Conservation (phyloP, 192 early-diverging fungal species). For the Chytriomyces sp. region DNA sequence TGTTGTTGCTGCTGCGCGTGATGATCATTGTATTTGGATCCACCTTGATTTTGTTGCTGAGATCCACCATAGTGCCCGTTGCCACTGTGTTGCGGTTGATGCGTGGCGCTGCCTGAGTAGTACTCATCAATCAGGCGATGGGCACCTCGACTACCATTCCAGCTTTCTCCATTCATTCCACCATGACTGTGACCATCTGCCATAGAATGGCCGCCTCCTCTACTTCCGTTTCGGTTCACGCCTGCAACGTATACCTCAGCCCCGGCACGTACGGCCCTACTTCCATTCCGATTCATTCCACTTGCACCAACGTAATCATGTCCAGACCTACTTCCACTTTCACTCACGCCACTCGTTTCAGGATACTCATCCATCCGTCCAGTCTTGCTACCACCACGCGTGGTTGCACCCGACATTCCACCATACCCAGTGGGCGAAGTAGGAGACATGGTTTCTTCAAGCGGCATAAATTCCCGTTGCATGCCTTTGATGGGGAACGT, state of each 20-base stretch:
- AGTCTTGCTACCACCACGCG: not conserved
- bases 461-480: too few species aligned
- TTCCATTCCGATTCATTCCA: not conserved
- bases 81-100: too few species aligned
- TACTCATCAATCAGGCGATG: too few species aligned
- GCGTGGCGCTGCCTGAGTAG: too few species aligned
- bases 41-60: too few species aligned
- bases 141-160: not conserved
- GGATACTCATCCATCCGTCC: not conserved
- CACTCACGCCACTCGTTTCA: not conserved
- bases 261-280: not conserved
- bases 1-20: too few species aligned
- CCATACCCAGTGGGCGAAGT: not conserved
- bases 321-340: too few species aligned
- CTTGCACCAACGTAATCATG: not conserved
- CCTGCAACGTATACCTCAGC: not conserved
- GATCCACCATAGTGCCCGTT: too few species aligned
- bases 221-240: too few species aligned
- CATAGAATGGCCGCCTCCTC: not conserved
- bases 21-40: too few species aligned
- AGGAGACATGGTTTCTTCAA: not conserved
- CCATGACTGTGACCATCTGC: not conserved
- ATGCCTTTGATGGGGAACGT: too few species aligned
- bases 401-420: not conserved
- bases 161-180: not conserved